A percentile compares a stretch with the other conserved stretches of the same genome.
Evolutionary conservation across 2,329 filamentous ascomycete genomes (phyloP).

Genomic region (Septoria petroselini): DNA sequence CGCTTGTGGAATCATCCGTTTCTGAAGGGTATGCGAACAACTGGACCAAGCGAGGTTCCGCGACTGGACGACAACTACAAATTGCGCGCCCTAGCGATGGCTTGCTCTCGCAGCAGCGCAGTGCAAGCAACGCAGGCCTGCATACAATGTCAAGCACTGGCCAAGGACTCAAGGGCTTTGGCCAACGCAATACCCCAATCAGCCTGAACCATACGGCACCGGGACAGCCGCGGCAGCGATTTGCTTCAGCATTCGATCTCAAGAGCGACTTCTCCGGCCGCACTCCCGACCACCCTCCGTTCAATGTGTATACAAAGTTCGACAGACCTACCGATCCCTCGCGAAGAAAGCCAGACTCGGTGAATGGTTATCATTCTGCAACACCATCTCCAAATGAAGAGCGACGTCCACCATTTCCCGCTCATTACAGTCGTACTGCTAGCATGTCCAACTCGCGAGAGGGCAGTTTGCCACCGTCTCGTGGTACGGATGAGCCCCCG

Average conservation of each 20-base stretch:
- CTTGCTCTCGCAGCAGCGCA: slow-evolving; percentile 40
- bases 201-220: slow-evolving; percentile 27
- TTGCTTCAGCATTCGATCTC: slow-evolving; percentile 23
- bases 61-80: slow-evolving; percentile 30
- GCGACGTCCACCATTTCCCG: slow-evolving; percentile 40
- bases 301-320: slow-evolving; percentile 38
- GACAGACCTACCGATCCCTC: slow-evolving; percentile 30
- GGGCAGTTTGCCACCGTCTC: slow-evolving; percentile 55
- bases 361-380: slow-evolving; percentile 23
- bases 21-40: slow-evolving; percentile 58
- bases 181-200: slow-evolving; percentile 28
- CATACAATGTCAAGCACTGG: slow-evolving; percentile 35
- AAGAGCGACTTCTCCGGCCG: slow-evolving; percentile 23
- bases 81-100: slow-evolving; percentile 38
- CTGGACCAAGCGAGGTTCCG: slow-evolving; percentile 41
- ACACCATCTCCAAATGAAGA: slow-evolving; percentile 45
- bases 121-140: slow-evolving; percentile 38
- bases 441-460: slow-evolving; percentile 53
- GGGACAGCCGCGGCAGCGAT: slow-evolving; percentile 26
- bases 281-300: slow-evolving; percentile 30
- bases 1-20: slow-evolving; percentile 66
- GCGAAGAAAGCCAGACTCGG: slow-evolving; percentile 29
- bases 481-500: slow-evolving; percentile 46
- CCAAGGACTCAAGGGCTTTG: slow-evolving; percentile 27
- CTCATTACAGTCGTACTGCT: slow-evolving; percentile 46